These are phyloP conservation scores for Brassica incana DNA, from an alignment of 345 rosid species.

Conservation along the genomic window DNA sequence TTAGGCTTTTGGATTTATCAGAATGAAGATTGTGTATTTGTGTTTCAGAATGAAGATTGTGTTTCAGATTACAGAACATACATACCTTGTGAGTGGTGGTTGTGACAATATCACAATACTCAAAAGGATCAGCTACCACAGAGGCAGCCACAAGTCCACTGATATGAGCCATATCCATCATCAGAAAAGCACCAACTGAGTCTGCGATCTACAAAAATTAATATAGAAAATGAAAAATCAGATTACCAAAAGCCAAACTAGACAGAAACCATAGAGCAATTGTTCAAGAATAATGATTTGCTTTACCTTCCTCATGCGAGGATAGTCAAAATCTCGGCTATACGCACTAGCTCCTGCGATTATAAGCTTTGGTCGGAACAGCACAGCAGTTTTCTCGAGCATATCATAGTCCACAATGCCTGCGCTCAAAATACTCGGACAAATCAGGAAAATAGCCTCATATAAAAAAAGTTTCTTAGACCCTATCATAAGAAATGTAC, in stretches of 20 bases:
- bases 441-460: conserved; percentile 13
- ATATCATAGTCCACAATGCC: conserved; percentile 85
- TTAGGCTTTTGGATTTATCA: neutral
- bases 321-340: conserved; percentile 91
- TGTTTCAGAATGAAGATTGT: neutral
- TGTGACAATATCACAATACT: conserved; percentile 88
- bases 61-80: neutral
- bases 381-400: conserved; percentile 88
- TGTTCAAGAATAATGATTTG: neutral
- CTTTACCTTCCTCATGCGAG: conserved; percentile 84
- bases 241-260: neutral
- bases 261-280: neutral
- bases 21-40: neutral
- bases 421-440: conserved; percentile 38
- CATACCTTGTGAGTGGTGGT: conserved; percentile 94
- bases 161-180: conserved; percentile 99
- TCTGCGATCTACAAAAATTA: conserved; percentile 69
- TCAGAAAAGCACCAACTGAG: conserved; percentile 88
- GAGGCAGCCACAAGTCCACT: conserved; percentile 97
- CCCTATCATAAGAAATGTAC: conserved; percentile 14
- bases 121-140: conserved; percentile 83
- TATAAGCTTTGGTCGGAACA: conserved; percentile 90
- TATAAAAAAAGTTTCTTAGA: neutral
- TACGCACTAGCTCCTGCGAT: conserved; percentile 98
- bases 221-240: conserved; percentile 26